Evolutionary conservation across 2,329 filamentous ascomycete genomes (phyloP), one percentile per base, ranked within the genome.

Genomic region (Alternaria alternata): DNA sequence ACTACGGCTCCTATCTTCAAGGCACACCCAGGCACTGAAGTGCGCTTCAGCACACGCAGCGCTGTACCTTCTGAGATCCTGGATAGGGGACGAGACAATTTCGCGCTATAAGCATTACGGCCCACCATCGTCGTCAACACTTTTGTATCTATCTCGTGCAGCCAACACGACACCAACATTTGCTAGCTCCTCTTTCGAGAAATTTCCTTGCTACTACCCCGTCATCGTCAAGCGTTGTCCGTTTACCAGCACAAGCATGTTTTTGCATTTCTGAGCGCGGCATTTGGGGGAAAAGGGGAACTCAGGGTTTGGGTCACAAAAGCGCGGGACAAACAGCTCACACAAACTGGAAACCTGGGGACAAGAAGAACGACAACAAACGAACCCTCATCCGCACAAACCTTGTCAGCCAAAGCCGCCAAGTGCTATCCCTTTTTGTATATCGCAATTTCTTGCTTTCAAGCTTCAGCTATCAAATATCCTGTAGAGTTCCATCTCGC

Each of bases 1-100:
- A 77, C 75, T 5, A 78, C 76, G n/a, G 77, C 77, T n/a, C 76
- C 77, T 1, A 75, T 80, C 28, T 80, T 80, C 67, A 69, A 73
- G 47, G 71, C 73, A 32, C 78, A 80, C 43, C 78, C 78, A 3
- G 78, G 78, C 20, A 78, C 72, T 5, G 77, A 80, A 62, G 77
- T 80, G 5, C 59, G 75, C 52, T 78, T 80, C 61, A 78, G 75
- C 47, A 73, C 72, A 41, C 65, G 74, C 20, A 79, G 78, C 48
- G 66, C 69, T 4, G 77, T 80, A 7, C 76, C 78, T 6, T 76
- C 72, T 16, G 77, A 79, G 64, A 76, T 80, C 18, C 55, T 80
- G 54, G 75, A 80, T 47, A 70, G 68, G 67, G 68, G 70, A 20
- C 46, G 67, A 22, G 48, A 67, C 36, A 72, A 72, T 24, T 64